Conservation (phyloP, 1,284 basidiomycete species). For the Microbotryum intermedium region DNA sequence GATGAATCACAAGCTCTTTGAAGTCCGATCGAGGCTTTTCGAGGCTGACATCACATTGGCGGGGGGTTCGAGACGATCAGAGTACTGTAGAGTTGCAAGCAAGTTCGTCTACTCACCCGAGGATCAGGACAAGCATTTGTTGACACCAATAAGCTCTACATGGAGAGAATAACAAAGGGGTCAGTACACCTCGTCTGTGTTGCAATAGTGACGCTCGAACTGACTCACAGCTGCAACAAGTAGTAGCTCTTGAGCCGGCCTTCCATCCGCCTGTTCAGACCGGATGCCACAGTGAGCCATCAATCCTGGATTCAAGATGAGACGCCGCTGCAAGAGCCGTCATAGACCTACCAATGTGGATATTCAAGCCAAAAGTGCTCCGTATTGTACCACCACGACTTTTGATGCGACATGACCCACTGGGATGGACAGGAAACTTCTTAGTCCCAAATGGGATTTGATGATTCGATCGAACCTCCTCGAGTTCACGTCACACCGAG, state of each 20-base stretch:
- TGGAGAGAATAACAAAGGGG: constrained; percentile 45
- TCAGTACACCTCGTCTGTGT: not conserved
- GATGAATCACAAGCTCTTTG: constrained; percentile 47
- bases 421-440: constrained; percentile 34
- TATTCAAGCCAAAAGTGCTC: constrained; percentile 77
- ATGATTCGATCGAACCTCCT: no score
- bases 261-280: constrained; percentile 57
- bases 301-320: no score
- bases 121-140: constrained; percentile 76
- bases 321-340: no score
- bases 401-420: constrained; percentile 76
- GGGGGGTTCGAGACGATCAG: not conserved
- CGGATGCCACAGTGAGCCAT: no score
- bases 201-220: no score
- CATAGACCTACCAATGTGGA: constrained; percentile 53
- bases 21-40: constrained; percentile 44
- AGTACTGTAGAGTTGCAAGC: not conserved
- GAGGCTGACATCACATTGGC: constrained; percentile 20
- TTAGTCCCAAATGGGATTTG: no score
- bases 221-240: constrained; percentile 46
- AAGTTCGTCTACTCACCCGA: constrained; percentile 37
- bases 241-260: constrained; percentile 84
- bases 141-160: constrained; percentile 80
- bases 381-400: constrained; percentile 83
- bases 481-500: no score